phyloP scores from a whole-genome alignment of 2,329 filamentous ascomycete species.

The Hymenoscyphus linearis region DNA sequence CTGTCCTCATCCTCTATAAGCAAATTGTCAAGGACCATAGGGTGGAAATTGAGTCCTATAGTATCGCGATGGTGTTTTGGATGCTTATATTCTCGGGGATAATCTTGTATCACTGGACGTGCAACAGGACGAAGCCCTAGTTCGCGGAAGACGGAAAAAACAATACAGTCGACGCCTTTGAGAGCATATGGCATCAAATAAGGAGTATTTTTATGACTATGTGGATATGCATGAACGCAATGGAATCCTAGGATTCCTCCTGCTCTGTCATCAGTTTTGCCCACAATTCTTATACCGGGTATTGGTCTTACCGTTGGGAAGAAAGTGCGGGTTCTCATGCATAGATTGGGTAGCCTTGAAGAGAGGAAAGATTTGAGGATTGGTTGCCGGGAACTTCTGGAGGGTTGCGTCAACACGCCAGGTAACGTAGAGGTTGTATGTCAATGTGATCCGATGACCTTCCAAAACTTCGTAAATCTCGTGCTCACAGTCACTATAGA shows the following conservation, averaged over 20 bases:
- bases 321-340: neutral
- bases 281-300: neutral
- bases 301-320: neutral
- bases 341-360: neutral
- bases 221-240: constrained; percentile 1
- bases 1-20: neutral
- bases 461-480: constrained; percentile 43
- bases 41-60: neutral
- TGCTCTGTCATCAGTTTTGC: neutral
- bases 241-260: constrained; percentile 1
- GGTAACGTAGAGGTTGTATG: constrained; percentile 49
- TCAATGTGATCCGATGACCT: constrained; percentile 51
- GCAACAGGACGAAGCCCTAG: neutral
- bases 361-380: constrained; percentile 1
- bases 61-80: too few relatives aligned
- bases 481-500: constrained; percentile 50
- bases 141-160: neutral
- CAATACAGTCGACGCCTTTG: neutral
- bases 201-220: neutral
- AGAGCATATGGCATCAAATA: constrained; percentile 2
- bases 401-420: neutral
- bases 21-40: neutral
- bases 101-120: neutral
- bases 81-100: neutral
- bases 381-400: neutral